Percentiles rank a stretch among this genome's conserved stretches.
These are phyloP conservation scores for Zymoseptoria ardabiliae DNA, from an alignment of 2,329 filamentous ascomycete genomes.

Conservation along the genomic window DNA sequence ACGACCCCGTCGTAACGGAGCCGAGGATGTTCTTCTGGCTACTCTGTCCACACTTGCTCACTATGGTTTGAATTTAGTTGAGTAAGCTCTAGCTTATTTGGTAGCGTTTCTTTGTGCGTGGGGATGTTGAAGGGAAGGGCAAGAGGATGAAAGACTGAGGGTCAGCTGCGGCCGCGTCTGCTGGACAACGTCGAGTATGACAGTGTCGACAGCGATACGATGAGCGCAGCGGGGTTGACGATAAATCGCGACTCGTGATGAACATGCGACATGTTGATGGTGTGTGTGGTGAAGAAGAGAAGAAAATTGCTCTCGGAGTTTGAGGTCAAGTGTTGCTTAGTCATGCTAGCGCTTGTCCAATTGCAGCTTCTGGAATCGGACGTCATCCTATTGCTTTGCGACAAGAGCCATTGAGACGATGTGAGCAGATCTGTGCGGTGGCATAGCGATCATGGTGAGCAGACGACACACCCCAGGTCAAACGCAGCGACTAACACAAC, in stretches of 20 bases:
- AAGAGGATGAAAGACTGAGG: not conserved
- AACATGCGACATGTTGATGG: not conserved
- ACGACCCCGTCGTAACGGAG: constrained; percentile 11
- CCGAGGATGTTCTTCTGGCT: constrained; percentile 20
- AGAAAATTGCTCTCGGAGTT: not conserved
- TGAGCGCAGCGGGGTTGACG: too few species aligned
- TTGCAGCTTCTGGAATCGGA: not conserved
- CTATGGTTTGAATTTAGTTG: constrained; percentile 16
- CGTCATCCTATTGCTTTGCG: not conserved
- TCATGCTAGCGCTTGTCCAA: not conserved
- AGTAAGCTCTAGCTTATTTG: constrained; percentile 26
- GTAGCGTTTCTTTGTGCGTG: constrained; percentile 8
- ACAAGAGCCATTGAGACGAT: not conserved
- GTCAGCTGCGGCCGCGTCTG: not conserved
- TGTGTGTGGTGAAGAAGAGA: not conserved
- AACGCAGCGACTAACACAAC: not conserved
- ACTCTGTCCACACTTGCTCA: constrained; percentile 27
- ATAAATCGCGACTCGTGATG: not conserved
- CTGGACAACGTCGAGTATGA: not conserved
- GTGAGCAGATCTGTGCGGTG: not conserved
- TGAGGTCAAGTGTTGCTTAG: not conserved
- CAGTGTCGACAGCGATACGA: not conserved
- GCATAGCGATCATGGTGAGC: not conserved
- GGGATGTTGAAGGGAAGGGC: not conserved
- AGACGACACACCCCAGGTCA: not conserved